Base-by-base conservation (phyloP, 768 basidiomycete species). In the Inosperma sp. region DNA sequence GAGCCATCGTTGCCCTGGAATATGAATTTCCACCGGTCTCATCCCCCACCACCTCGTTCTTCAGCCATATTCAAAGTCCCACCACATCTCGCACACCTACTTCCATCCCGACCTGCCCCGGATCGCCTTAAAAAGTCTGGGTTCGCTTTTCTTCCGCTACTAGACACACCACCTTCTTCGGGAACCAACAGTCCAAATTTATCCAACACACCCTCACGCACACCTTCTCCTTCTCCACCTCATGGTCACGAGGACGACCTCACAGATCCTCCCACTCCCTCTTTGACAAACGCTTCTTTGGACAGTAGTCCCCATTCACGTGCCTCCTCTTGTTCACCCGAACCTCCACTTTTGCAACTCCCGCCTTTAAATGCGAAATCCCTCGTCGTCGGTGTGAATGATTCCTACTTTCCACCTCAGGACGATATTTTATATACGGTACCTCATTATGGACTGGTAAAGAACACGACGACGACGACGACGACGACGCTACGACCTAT, bases 81-180 rank as follows among this genome's bases (percentile, higher is more conserved):
- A 2, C 53, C 64, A 5, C 61, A 69, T 39, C 61, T 70, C n/a
- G 53, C 68, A 9, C 69, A 71, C 46, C 63, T 72, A 22, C 46
- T 64, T 0, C 65, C 66, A 7, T 49, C 53, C 1, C 39, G 49
- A 9, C 53, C 61, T 4, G 35, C 59, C 0, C 55, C 61, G 7
- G 57, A 49, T 34, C 60, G 64, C n/a, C n/a, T n/a, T n/a, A 47
- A 29, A 29, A 68, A 66, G 43, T 66, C 70, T 0, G 49, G 47
- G 4, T 73, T 73, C 42, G 49, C 67, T 1, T 72, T 70, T 51
- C 39, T 74, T 26, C 72, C 72, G 1, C 59, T 74, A 14, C 59
- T 74, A 19, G 69, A 73, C 36, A 65, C 71, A 1, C 63, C 66
- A 4, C 52, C 65, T 2, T 52, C 54, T 7, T 57, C 58, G 14